phyloP scores from a whole-genome alignment of 1,284 basidiomycete genomes.

The Trametes sp. region DNA sequence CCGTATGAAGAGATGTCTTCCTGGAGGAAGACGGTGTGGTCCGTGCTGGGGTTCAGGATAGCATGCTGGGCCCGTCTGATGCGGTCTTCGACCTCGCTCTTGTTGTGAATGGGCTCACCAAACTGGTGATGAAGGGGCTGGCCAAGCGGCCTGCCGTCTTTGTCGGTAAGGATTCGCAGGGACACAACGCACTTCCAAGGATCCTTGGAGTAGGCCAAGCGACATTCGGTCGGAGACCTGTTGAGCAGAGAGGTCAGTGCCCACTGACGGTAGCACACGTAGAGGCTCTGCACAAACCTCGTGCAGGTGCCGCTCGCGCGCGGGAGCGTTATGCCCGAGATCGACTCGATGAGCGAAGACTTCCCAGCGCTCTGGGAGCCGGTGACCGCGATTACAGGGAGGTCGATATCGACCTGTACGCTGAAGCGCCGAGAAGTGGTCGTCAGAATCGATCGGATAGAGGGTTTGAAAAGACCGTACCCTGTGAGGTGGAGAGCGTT shows the following conservation, averaged over 20 bases:
- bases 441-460: too few species aligned
- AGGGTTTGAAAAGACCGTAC: slow-evolving; percentile 41
- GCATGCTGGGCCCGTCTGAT: slow-evolving; percentile 76
- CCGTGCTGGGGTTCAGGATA: slow-evolving; percentile 65
- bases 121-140: slow-evolving; percentile 55
- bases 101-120: slow-evolving; percentile 59
- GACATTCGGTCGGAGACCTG: slow-evolving; percentile 79
- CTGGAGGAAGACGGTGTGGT: slow-evolving; percentile 48
- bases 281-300: slow-evolving; percentile 43
- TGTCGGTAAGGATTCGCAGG: slow-evolving; percentile 54
- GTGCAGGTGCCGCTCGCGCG: slow-evolving; percentile 74
- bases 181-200: slow-evolving; percentile 70
- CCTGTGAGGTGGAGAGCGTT: slow-evolving; percentile 65
- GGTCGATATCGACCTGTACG: slow-evolving; percentile 69
- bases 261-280: too few species aligned
- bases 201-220: slow-evolving; percentile 53
- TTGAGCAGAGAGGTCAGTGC: slow-evolving; percentile 4
- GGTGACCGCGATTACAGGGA: slow-evolving; percentile 68
- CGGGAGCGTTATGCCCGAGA: slow-evolving; percentile 74
- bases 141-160: slow-evolving; percentile 50
- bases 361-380: slow-evolving; percentile 66
- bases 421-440: too few species aligned
- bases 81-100: slow-evolving; percentile 64
- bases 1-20: slow-evolving; percentile 40
- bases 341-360: slow-evolving; percentile 77